Evolutionary conservation across 2,329 filamentous ascomycete species (phyloP), one percentile per base, ranked within the genome.

Genomic region (Hypoxylon sp.): DNA sequence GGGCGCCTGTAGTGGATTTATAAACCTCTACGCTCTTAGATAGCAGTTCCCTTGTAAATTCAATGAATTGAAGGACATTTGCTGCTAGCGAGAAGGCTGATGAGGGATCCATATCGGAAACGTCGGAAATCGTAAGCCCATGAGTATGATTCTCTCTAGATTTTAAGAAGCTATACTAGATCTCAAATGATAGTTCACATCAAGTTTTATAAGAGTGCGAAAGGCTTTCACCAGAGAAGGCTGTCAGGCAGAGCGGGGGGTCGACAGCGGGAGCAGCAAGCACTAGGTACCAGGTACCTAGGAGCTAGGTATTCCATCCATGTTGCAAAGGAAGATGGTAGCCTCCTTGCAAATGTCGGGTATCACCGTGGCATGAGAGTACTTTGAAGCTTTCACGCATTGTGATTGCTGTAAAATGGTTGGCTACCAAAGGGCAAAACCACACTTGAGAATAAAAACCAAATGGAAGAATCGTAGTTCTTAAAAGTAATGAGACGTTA

Each of bases 31-130:
- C 46, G 19, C 45, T 57, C 7, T 36, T 46, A 13, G 53, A 58
- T 10, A 64, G 21, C 2, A 64, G 28, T 13, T 30, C 32, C 1
- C 41, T 48, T 9, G 48, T 49, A 49, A 59, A 63, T 17, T 63
- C 48, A 19, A 63, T 63, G 48, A 63, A 63, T 17, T 63, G 61
- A 48, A 63, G 53, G 9, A 64, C 14, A 46, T 50, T 60, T 17
- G 38, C 61, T 7, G 55, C 62, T 11, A 65, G 21, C 6, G 62
- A 52, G 3, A 65, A 10, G 19, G 43, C 56, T 30, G 56, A 65
- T 6, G 60, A n/a, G 13, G 62, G 56, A 2, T 49, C 49, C 52
- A 57, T 58, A 46, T 36, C 17, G 32, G 38, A 19, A 9, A 10
- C 21, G 6, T 21, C n/a, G 14, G 13, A 30, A 23, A 9, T 21